These are phyloP conservation scores for Aspergillus pseudoterreus DNA, from an alignment of 2,329 filamentous ascomycete genomes.

Conservation along the genomic window DNA sequence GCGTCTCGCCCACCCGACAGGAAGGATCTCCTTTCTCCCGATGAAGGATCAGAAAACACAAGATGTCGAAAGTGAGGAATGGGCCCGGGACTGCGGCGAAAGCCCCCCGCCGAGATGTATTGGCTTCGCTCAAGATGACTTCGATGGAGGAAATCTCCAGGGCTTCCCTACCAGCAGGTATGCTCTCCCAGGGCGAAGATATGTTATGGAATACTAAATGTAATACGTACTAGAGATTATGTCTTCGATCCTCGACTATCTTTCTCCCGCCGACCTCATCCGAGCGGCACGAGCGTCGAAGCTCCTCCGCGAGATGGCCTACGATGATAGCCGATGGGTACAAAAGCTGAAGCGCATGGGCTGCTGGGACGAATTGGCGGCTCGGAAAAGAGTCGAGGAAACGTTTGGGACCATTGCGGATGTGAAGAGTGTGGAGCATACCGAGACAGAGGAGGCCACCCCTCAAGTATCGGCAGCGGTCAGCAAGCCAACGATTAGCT, in stretches of 20 bases:
- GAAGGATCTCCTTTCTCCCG: conserved; percentile 13
- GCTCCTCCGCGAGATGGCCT: conserved; percentile 95
- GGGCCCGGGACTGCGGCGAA: conserved; percentile 29
- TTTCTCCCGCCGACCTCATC: conserved; percentile 80
- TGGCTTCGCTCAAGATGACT: conserved; percentile 74
- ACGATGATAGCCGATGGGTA: conserved; percentile 96
- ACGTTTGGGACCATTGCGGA: conserved; percentile 40
- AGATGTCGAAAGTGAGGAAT: conserved; percentile 51
- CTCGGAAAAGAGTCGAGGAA: conserved; percentile 75
- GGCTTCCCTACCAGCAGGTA: conserved; percentile 78
- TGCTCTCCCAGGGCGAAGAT: conserved; percentile 15
- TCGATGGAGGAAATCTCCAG: conserved; percentile 72
- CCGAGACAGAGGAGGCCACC: conserved; percentile 20
- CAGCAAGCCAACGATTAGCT: conserved; percentile 14
- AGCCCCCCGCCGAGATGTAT: conserved; percentile 50
- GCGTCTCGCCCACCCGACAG: neutral
- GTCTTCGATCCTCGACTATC: conserved; percentile 80
- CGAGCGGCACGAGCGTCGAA: conserved; percentile 79
- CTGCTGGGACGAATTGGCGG: conserved; percentile 87
- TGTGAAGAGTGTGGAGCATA: conserved; percentile 23
- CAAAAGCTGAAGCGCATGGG: conserved; percentile 80
- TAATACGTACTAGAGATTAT: conserved; percentile 67
- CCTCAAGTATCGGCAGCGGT: conserved; percentile 11
- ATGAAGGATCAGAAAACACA: conserved; percentile 24
- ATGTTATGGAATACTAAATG: conserved; percentile 3